Conservation (phyloP, 257 asterid species). For the Anisodus acutangulus region DNA sequence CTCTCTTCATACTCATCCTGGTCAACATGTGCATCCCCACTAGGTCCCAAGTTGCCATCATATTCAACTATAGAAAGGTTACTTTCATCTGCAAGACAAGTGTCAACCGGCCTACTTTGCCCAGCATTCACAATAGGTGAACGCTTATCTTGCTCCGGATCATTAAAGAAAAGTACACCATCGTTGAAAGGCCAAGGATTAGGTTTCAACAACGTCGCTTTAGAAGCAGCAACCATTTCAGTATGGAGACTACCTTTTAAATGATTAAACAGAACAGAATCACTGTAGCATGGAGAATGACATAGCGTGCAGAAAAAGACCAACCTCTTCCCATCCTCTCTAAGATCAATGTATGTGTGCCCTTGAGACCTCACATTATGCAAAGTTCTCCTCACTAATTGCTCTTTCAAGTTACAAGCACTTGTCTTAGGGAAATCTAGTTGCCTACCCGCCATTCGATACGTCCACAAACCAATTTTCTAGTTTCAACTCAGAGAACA, state of each 20-base stretch:
- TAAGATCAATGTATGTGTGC: conserved; percentile 81
- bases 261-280: conserved; percentile 64
- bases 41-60: conserved; percentile 35
- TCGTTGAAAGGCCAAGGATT: conserved; percentile 95
- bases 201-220: conserved; percentile 73
- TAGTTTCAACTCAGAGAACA: too few species aligned
- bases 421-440: conserved; percentile 51
- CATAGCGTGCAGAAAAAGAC: conserved; percentile 86
- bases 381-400: conserved; percentile 63
- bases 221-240: conserved; percentile 70
- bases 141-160: conserved; percentile 43
- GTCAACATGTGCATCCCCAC: background rate
- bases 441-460: conserved; percentile 61
- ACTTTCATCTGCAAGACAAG: conserved; percentile 34
- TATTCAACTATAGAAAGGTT: conserved; percentile 64
- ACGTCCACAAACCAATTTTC: background rate
- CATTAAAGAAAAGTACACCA: conserved; percentile 81
- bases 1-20: conserved; percentile 11
- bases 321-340: conserved; percentile 86
- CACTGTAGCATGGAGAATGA: conserved; percentile 79
- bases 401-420: conserved; percentile 67
- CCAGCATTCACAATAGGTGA: conserved; percentile 37
- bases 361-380: conserved; percentile 76
- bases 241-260: conserved; percentile 77
- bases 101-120: conserved; percentile 38